These are phyloP conservation scores for Dalbergia oliveri DNA, from an alignment of 306 rosid species.

Conservation along the genomic window DNA sequence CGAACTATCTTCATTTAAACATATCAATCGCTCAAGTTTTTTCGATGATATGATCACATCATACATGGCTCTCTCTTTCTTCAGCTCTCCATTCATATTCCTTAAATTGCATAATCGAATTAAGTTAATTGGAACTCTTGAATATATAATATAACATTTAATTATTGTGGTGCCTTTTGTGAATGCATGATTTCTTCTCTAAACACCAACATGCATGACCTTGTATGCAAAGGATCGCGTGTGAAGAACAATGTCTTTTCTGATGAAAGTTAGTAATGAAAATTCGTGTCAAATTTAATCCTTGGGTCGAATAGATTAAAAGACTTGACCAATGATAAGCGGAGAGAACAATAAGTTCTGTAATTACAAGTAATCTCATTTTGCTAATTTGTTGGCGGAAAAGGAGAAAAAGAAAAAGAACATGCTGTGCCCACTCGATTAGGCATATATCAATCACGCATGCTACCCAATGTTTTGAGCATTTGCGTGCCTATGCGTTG, in stretches of 20 bases:
- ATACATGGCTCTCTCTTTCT: too few relatives aligned
- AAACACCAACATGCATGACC: too few relatives aligned
- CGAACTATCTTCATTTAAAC: too few relatives aligned
- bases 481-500: too few relatives aligned
- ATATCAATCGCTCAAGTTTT: too few relatives aligned
- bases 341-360: constrained; percentile 2
- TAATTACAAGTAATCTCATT: neutral
- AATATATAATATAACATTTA: too few relatives aligned
- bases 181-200: too few relatives aligned
- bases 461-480: neutral
- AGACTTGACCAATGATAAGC: neutral
- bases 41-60: too few relatives aligned
- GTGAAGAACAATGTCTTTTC: neutral
- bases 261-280: neutral
- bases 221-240: constrained; percentile 14
- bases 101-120: too few relatives aligned
- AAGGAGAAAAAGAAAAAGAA: neutral
- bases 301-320: neutral
- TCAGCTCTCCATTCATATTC: too few relatives aligned
- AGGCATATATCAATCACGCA: neutral
- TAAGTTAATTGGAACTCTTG: too few relatives aligned
- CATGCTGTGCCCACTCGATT: neutral
- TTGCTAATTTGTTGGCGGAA: neutral
- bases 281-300: neutral
- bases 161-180: too few relatives aligned